Evolutionary conservation across 805 yeast species (phyloP).

Genomic region (Saturnispora mendoncae): DNA sequence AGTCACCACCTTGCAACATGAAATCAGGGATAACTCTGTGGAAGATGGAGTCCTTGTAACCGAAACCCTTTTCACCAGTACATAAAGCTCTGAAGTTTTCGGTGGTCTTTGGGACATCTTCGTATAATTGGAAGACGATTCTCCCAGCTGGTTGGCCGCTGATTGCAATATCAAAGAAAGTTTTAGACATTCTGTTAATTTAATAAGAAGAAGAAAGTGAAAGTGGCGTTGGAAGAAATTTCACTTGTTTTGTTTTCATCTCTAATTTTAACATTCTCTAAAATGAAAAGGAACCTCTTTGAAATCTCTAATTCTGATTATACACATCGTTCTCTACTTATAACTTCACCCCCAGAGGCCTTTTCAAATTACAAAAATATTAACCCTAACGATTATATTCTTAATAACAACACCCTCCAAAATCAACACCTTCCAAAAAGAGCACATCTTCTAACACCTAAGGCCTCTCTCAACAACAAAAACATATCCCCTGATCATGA

Average conservation of each 20-base stretch:
- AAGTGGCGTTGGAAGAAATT: not conserved
- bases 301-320: too few relatives aligned
- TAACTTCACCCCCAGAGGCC: not conserved
- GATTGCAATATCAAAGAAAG: slow-evolving; percentile 34
- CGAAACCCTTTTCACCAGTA: slow-evolving; percentile 92
- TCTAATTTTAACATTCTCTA: too few relatives aligned
- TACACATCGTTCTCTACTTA: too few relatives aligned
- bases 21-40: slow-evolving; percentile 96
- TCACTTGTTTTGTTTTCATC: too few relatives aligned
- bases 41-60: slow-evolving; percentile 79
- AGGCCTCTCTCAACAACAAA: too few relatives aligned
- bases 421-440: too few relatives aligned
- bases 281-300: too few relatives aligned
- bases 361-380: not conserved
- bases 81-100: slow-evolving; percentile 75
- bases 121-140: slow-evolving; percentile 80
- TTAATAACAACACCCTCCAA: not conserved
- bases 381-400: not conserved
- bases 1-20: slow-evolving; percentile 95
- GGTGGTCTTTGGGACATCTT: slow-evolving; percentile 79
- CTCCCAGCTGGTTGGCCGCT: slow-evolving; percentile 35
- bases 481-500: too few relatives aligned
- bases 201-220: slow-evolving; percentile 1
- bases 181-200: slow-evolving; percentile 27
- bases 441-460: too few relatives aligned